Evolutionary conservation across 257 asterid genomes (phyloP), one percentile per base, ranked within the genome.

Genomic region (Apocynum venetum): DNA sequence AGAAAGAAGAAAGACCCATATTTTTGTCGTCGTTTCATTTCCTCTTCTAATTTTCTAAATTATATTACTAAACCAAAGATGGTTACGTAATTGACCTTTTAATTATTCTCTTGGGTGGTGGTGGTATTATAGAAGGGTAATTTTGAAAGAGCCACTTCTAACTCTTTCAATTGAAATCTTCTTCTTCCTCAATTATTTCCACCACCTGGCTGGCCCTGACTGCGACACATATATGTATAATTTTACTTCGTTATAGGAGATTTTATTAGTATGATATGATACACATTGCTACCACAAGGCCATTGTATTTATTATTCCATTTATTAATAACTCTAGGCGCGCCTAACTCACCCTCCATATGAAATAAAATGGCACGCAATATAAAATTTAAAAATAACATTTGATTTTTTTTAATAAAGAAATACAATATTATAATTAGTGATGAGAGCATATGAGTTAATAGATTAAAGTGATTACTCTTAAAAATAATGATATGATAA

Each of bases 161-260:
- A 77, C 80, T 59, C 68, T 80, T 79, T 80, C 76, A 79, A 55
- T 84, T 73, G 70, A 81, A 79, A 63, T 70, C 56, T 76, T 73
- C 72, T 69, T 82, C 77, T 35, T n/a, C 78, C 72, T 76, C 97
- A 87, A 89, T 88, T 78, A 88, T 89, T 86, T 82, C 73, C 48
- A 78, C 83, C 41, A 70, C 78, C 59, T 83, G 87, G 85, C 82
- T 84, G 90, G 86, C 88, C 73, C 31, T 67, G 89, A 86, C 57
- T 60, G 77, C 56, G 91, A 88, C 92, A 86, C 84, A 65, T 79
- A 78, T 8, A 13, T 40, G 31, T 55, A 15, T 36, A 17, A 11
- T 52, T n/a, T 38, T 66, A 15, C 12, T 71, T 71, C 0, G 5
- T 64, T 7, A 15, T 75, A 17, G 25, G n/a, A 19, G 25, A 12